A percentile compares a stretch with the other conserved stretches of the same genome.
Conservation (phyloP, 2,329 filamentous ascomycete genomes). For the Emericellopsis atlantica region DNA sequence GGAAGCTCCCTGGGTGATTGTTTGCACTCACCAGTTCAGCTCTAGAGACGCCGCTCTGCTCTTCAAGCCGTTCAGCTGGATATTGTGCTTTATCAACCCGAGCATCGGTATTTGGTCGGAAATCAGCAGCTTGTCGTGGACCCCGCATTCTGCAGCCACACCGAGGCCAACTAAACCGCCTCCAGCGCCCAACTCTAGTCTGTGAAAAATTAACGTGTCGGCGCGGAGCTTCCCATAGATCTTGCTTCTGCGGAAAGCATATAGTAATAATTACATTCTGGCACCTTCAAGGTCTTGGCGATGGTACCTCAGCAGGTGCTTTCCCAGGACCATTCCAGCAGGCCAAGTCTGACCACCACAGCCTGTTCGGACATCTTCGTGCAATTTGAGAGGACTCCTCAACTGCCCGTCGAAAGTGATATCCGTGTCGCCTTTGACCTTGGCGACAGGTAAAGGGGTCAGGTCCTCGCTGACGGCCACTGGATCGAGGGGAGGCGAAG, state of each 20-base stretch:
- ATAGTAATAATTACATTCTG: slow-evolving; percentile 51
- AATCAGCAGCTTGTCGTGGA: slow-evolving; percentile 50
- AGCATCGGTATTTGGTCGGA: slow-evolving; percentile 87
- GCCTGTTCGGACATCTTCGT: slow-evolving; percentile 75
- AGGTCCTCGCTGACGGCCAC: slow-evolving; percentile 40
- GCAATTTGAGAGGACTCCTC: slow-evolving; percentile 55
- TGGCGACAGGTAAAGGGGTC: slow-evolving; percentile 47
- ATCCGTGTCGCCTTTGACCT: slow-evolving; percentile 35
- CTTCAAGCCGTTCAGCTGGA: slow-evolving; percentile 62
- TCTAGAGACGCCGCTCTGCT: slow-evolving; percentile 52
- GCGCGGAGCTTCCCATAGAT: background rate
- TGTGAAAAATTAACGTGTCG: slow-evolving; percentile 19
- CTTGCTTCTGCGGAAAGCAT: background rate
- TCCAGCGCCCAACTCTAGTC: slow-evolving; percentile 84
- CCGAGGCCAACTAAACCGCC: slow-evolving; percentile 72
- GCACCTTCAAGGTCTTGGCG: slow-evolving; percentile 48
- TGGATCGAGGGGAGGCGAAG: slow-evolving; percentile 37
- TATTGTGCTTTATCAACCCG: slow-evolving; percentile 75
- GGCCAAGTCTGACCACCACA: slow-evolving; percentile 95
- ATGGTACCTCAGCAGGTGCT: slow-evolving; percentile 72
- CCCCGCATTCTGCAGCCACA: slow-evolving; percentile 41
- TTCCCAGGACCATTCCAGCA: slow-evolving; percentile 76
- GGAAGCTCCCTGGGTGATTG: background rate
- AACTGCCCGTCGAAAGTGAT: slow-evolving; percentile 66
- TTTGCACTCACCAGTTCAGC: slow-evolving; percentile 62